These are phyloP conservation scores for Aspergillus japonicus DNA, from an alignment of 2,329 filamentous ascomycete species.

Conservation along the genomic window DNA sequence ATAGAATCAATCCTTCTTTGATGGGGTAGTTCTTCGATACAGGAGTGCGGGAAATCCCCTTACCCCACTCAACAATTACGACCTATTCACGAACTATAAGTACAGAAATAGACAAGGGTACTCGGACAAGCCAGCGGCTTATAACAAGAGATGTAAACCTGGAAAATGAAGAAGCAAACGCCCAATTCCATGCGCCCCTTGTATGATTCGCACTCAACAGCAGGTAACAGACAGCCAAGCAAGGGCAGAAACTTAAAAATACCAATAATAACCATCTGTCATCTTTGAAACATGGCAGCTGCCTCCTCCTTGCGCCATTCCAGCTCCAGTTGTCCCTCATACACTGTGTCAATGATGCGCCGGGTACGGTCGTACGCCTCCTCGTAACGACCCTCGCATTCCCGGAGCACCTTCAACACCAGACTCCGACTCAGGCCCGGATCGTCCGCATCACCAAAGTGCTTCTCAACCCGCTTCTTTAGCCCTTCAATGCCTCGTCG, in stretches of 20 bases:
- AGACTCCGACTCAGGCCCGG: conserved; percentile 61
- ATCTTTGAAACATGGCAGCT: conserved; percentile 43
- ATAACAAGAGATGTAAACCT: background rate
- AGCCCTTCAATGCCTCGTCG: conserved; percentile 86
- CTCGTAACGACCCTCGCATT: conserved; percentile 59
- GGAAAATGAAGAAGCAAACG: conserved; percentile 1
- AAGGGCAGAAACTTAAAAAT: conserved; percentile 10
- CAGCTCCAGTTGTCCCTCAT: conserved; percentile 47
- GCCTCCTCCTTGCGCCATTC: conserved; percentile 51
- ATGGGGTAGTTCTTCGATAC: too few relatives aligned
- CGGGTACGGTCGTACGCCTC: conserved; percentile 53
- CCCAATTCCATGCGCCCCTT: conserved; percentile 15
- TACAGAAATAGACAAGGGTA: conserved; percentile 7
- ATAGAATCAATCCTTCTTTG: background rate
- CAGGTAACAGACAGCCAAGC: background rate
- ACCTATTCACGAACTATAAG: background rate
- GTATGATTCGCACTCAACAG: conserved; percentile 11
- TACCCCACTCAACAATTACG: background rate
- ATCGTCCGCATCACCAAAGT: conserved; percentile 88
- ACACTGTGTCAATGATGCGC: conserved; percentile 45
- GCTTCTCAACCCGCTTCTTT: conserved; percentile 91
- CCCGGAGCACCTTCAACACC: conserved; percentile 59
- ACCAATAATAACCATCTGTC: conserved; percentile 15
- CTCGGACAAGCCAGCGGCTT: background rate
- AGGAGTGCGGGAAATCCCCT: background rate